Conservation (phyloP, 164 flowering plant species). For the Kalanchoe fedtschenkoi region DNA sequence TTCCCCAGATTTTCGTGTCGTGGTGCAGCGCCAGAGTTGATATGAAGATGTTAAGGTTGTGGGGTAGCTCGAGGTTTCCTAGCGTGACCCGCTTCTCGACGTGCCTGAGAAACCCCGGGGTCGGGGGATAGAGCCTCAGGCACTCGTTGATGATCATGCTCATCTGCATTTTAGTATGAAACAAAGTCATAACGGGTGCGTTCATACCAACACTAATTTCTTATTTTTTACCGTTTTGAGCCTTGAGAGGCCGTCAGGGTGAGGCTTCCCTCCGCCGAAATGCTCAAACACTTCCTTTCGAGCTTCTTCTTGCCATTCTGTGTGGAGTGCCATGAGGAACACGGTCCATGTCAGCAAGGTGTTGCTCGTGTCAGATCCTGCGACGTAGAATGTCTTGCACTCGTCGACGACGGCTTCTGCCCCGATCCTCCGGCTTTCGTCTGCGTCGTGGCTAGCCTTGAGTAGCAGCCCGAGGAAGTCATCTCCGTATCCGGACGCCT, state of each 20-base stretch:
- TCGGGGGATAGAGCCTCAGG: slow-evolving; percentile 23
- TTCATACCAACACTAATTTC: too few relatives aligned
- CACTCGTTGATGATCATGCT: slow-evolving; percentile 27
- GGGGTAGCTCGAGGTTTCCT: slow-evolving; percentile 17
- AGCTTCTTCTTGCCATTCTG: slow-evolving; percentile 42
- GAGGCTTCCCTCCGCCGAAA: slow-evolving; percentile 19
- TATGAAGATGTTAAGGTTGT: slow-evolving; percentile 7
- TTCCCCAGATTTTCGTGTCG: slow-evolving; percentile 26
- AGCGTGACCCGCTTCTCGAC: slow-evolving; percentile 4
- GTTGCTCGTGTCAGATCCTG: slow-evolving; percentile 29
- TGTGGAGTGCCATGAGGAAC: slow-evolving; percentile 27
- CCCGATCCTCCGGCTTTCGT: slow-evolving; percentile 15
- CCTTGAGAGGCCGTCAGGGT: slow-evolving; percentile 17
- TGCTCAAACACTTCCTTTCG: slow-evolving; percentile 25
- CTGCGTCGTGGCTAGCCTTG: slow-evolving; percentile 16
- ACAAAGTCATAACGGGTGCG: too few relatives aligned
- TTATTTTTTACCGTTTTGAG: slow-evolving; percentile 21
- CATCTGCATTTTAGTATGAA: slow-evolving; percentile 10
- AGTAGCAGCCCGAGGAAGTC: slow-evolving; percentile 30
- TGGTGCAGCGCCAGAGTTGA: slow-evolving; percentile 17
- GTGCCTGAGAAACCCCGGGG: neutral
- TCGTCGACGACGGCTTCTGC: slow-evolving; percentile 35
- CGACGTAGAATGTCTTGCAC: slow-evolving; percentile 42
- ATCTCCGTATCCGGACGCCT: slow-evolving; percentile 9
- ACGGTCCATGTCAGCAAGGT: slow-evolving; percentile 33